Conservation (phyloP, 2,329 filamentous ascomycete species). For the Falciphora oryzae region DNA sequence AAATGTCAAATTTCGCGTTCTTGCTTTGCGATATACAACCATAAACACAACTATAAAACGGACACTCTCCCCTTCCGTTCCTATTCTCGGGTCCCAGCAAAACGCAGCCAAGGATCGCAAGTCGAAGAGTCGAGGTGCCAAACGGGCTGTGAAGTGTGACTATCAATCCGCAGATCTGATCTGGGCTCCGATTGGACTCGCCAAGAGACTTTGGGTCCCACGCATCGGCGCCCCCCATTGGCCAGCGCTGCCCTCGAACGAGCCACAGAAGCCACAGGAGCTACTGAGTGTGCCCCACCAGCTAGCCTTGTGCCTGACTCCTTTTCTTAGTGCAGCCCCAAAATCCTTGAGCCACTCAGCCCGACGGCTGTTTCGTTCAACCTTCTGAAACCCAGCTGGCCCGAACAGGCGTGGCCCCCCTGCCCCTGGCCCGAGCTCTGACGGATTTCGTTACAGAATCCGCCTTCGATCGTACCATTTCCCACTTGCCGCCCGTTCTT, state of each 20-base stretch:
- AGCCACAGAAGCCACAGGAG: not conserved
- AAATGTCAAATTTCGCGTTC: not conserved
- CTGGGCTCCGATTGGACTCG: not conserved
- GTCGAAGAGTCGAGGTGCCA: not conserved
- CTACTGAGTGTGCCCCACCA: no score
- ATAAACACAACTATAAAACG: no score
- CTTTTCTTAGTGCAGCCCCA: not conserved
- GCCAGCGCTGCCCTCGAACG: no score
- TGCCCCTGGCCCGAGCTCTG: slow-evolving; percentile 1
- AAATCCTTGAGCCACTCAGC: not conserved
- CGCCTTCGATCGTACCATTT: slow-evolving; percentile 9
- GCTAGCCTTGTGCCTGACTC: not conserved
- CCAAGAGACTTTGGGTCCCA: not conserved
- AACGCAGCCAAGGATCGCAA: no score
- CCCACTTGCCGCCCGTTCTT: not conserved
- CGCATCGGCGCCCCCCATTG: not conserved
- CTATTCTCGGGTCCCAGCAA: no score
- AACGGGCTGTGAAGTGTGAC: not conserved
- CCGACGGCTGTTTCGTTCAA: not conserved
- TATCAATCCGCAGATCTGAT: not conserved
- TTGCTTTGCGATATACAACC: no score
- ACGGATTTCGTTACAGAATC: slow-evolving; percentile 7
- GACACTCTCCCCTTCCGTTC: no score
- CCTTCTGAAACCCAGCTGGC: not conserved
- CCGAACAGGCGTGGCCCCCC: not conserved